Base-by-base conservation (phyloP, 2,329 filamentous ascomycete genomes). In the Diaporthe vaccinii region DNA sequence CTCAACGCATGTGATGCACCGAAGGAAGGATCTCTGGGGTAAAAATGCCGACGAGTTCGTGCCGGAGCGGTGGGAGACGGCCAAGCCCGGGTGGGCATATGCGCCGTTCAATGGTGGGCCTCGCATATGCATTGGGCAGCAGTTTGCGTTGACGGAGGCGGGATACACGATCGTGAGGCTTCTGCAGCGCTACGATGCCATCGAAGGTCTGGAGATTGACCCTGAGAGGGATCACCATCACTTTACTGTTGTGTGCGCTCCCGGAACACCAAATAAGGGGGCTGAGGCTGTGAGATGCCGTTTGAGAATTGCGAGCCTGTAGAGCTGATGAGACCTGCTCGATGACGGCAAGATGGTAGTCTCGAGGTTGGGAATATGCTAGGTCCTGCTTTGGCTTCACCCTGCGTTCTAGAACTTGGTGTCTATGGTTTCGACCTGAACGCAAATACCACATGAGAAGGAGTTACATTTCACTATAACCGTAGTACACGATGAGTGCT, bases 21-120 rank as follows among this genome's bases (percentile, higher is more conserved):
- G 71, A 1, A 31, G 59, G 14, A 73, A 36, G 34, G 71, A 73
- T 34, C 25, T 73, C 10, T 67, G 71, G 71, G 59, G 71, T 8
- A 8, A 65, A 2, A 34, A 73, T 17, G 71, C 44, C 0, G 58
- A 67, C 3, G 17, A 55, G 9, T 73, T 73, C 12, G 39, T 57
- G 5, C 71, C 71, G 7, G 71, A 65, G 39, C n/a, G 71, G 28
- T 65, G 71, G 71, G 55, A 65, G 22, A 28, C 57, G 17, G 25
- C 31, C 0, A 62, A 49, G 6, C 31, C 58, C 7, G 58, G 71
- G 0, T 73, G 71, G 71, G 20, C 14, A 10, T 67, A 65, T 7
- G 53, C 36, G 3, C 58, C 71, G 4, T 67, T 73, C 61, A 67
- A 65, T 34, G 71, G 71, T 7, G 71, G 59, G 2, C 58, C 71